phyloP scores from a whole-genome alignment of 2,329 filamentous ascomycete genomes.

The Fusarium subglutinans region DNA sequence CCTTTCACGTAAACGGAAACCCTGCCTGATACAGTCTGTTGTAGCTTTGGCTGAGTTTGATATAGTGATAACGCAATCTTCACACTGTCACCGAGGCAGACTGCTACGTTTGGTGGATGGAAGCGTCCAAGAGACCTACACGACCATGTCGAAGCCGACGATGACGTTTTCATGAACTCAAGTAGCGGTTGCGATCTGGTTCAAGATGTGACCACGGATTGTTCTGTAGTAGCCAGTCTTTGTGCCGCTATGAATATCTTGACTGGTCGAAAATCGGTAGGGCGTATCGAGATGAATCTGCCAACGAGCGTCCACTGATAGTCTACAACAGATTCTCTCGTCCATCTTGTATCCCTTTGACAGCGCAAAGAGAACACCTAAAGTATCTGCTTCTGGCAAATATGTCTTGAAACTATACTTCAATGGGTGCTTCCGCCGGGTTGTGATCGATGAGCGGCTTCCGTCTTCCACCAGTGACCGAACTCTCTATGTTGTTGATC shows the following conservation, averaged over 20 bases:
- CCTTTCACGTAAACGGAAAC: constrained; percentile 68
- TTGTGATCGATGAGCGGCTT: constrained; percentile 88
- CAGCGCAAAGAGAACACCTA: constrained; percentile 62
- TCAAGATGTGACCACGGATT: constrained; percentile 95
- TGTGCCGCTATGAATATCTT: constrained; percentile 80
- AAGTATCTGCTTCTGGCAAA: constrained; percentile 80
- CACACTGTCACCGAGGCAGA: constrained; percentile 78
- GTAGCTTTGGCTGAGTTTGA: constrained; percentile 1
- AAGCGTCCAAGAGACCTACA: constrained; percentile 75
- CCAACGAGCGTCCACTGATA: not conserved
- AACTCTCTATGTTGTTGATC: constrained; percentile 86
- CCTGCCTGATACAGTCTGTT: not conserved
- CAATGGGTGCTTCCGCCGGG: constrained; percentile 89
- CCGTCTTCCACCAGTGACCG: constrained; percentile 79
- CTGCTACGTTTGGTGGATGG: constrained; percentile 84
- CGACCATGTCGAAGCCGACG: constrained; percentile 41
- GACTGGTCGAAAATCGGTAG: constrained; percentile 74
- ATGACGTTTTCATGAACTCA: constrained; percentile 63
- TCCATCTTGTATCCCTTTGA: constrained; percentile 82
- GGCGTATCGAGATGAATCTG: constrained; percentile 23
- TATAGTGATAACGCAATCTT: constrained; percentile 74
- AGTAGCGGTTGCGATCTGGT: constrained; percentile 79
- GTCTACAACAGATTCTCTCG: constrained; percentile 67
- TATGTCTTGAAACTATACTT: constrained; percentile 95
- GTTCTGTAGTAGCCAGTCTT: constrained; percentile 94